A percentile compares a stretch with the other conserved stretches of the same genome.
Evolutionary conservation across 106 monocot species (phyloP).

Genomic region (Chionographis japonica): DNA sequence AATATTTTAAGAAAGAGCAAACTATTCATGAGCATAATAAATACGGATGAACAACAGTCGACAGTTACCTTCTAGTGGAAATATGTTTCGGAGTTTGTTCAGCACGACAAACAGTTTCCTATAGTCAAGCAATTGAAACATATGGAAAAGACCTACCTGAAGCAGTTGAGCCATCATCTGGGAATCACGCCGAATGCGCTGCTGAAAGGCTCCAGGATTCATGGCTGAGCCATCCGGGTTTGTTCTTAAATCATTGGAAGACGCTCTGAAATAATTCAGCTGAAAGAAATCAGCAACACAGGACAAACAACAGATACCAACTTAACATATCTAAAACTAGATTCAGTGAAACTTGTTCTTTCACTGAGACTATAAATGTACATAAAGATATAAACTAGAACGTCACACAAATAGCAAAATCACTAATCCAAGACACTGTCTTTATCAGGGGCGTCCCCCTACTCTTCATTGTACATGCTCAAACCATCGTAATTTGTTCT

Average conservation of each 20-base stretch:
- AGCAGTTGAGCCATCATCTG: conserved; percentile 74
- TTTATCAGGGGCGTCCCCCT: no score
- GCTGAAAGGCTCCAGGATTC: conserved; percentile 79
- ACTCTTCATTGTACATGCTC: no score
- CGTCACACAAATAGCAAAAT: no score
- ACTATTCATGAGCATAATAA: no score
- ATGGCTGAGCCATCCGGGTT: conserved; percentile 87
- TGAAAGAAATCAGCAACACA: conserved; percentile 5
- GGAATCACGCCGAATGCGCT: conserved; percentile 57
- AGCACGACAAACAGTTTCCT: not conserved
- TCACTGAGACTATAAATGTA: no score
- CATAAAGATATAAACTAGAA: no score
- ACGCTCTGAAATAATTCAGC: conserved; percentile 31
- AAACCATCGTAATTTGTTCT: no score
- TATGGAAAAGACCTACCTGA: conserved; percentile 40
- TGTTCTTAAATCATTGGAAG: conserved; percentile 52
- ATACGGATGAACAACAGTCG: not conserved
- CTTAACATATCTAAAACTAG: not conserved
- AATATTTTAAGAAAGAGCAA: no score
- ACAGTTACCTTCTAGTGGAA: not conserved
- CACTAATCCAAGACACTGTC: no score
- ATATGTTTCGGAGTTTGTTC: not conserved
- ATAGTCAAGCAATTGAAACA: not conserved
- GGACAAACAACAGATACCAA: not conserved
- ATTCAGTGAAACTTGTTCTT: no score